Conservation (phyloP, 805 yeast species). For the Zygosaccharomyces kombuchaensis region DNA sequence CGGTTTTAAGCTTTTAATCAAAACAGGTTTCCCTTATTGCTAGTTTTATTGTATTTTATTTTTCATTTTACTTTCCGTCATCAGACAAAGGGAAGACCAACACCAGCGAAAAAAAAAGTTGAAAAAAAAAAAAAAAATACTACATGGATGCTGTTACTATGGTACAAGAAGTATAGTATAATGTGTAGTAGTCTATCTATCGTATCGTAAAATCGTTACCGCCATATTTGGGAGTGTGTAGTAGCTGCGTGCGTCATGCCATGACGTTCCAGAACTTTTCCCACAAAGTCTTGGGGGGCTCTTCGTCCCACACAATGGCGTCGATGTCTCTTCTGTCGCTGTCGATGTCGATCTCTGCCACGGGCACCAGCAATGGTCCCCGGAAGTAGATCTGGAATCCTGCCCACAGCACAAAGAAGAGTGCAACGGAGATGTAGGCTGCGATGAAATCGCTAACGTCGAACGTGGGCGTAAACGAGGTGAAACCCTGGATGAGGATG, state of each 20-base stretch:
- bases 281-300: constrained; percentile 45
- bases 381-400: constrained; percentile 51
- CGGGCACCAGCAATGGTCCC: constrained; percentile 42
- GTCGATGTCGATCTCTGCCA: constrained; percentile 65
- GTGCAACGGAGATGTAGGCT: constrained; percentile 63
- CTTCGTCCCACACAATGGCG: constrained; percentile 54
- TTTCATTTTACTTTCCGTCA: neutral
- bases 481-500: constrained; percentile 68
- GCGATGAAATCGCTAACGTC: constrained; percentile 58
- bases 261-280: constrained; percentile 50
- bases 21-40: constrained; percentile 4
- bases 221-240: neutral
- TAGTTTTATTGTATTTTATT: constrained; percentile 2
- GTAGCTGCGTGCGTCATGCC: constrained; percentile 23
- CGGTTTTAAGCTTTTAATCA: neutral
- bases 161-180: neutral
- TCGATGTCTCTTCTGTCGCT: constrained; percentile 63
- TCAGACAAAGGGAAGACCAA: neutral
- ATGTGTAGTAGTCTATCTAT: neutral
- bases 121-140: constrained; percentile 1
- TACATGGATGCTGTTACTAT: neutral
- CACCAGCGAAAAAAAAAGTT: constrained; percentile 1
- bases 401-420: constrained; percentile 53
- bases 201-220: neutral
- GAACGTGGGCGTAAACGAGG: constrained; percentile 51